Evolutionary conservation across 2,329 filamentous ascomycete species (phyloP), one percentile per base, ranked within the genome.

Genomic region (Incumbomyces delicatus): DNA sequence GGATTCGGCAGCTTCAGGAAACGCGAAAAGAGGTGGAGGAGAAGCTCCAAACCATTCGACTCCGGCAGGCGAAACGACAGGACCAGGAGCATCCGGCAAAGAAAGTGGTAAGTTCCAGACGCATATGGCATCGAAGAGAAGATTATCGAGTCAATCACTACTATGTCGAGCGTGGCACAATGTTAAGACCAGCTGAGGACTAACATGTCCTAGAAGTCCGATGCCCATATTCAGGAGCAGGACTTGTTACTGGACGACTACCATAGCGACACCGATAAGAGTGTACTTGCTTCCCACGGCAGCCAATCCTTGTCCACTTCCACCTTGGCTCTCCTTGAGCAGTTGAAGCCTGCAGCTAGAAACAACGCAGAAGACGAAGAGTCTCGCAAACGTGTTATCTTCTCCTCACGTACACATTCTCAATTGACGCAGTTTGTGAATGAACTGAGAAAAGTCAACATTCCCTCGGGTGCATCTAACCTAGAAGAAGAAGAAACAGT

Each of bases 371-470:
- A 71, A 6, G 68, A 75, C 7, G 70, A 77, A 32, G 63, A 74
- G 6, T 78, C 87, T 46, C 80, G 83, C 53, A 71, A 84, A 42
- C 94, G 90, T 72, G 85, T 95, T 43, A 94, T 86, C 64, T 95
- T 90, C 66, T 92, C 88, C 47, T 95, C 89, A 6, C 78, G 89
- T 60, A 95, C 89, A 1, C 89, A 95, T 63, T 95, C 89, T 2
- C 89, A 95, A 60, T 68, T 95, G 12, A 83, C 84, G 1, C 89
- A 95, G 60, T 94, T 95, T 63, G 81, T 90, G 14, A 76, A 80
- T 35, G 89, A 95, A 63, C 68, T 95, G 41, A 78, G 82, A 1
- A 80, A 87, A 22, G 85, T 94, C n/a, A 68, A 69, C 1, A 80
- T 94, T 50, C 86, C 88, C 3, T 74, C 86, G 0, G 48, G 53